A percentile compares a stretch with the other conserved stretches of the same genome.
Conservation (phyloP, 2,329 filamentous ascomycete species). For the Verticillium nonalfalfae region DNA sequence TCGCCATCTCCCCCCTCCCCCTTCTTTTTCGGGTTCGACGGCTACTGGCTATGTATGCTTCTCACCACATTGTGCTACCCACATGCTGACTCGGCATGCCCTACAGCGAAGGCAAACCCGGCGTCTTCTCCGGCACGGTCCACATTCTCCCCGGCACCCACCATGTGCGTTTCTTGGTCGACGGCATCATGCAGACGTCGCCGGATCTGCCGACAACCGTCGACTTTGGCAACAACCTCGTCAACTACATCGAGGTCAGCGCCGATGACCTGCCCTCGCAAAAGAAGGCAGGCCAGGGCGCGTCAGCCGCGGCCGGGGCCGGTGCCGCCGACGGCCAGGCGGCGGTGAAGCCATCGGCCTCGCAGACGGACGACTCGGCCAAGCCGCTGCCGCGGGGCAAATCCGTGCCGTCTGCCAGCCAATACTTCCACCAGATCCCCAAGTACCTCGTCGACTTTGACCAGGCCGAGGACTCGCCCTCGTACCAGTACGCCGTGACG, state of each 20-base stretch:
- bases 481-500: constrained; percentile 66
- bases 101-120: constrained; percentile 46
- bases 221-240: constrained; percentile 94
- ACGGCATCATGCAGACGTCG: constrained; percentile 87
- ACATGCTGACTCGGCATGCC: background rate
- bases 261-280: constrained; percentile 57
- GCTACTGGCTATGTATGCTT: constrained; percentile 8
- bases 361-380: constrained; percentile 33
- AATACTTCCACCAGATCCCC: constrained; percentile 71
- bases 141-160: constrained; percentile 89
- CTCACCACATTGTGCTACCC: background rate
- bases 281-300: constrained; percentile 17
- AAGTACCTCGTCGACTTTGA: constrained; percentile 84
- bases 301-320: constrained; percentile 20
- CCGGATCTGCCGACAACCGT: constrained; percentile 87
- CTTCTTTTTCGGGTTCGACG: background rate
- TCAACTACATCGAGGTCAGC: constrained; percentile 96
- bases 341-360: constrained; percentile 21
- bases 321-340: constrained; percentile 19
- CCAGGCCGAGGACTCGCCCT: constrained; percentile 68
- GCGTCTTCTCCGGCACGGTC: constrained; percentile 69
- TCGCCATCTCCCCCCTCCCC: too few relatives aligned
- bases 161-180: constrained; percentile 93
- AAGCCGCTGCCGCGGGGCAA: constrained; percentile 43
- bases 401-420: constrained; percentile 45